Conservation (phyloP, 1,284 basidiomycete genomes). For the Phellopilus nigrolimitatus region DNA sequence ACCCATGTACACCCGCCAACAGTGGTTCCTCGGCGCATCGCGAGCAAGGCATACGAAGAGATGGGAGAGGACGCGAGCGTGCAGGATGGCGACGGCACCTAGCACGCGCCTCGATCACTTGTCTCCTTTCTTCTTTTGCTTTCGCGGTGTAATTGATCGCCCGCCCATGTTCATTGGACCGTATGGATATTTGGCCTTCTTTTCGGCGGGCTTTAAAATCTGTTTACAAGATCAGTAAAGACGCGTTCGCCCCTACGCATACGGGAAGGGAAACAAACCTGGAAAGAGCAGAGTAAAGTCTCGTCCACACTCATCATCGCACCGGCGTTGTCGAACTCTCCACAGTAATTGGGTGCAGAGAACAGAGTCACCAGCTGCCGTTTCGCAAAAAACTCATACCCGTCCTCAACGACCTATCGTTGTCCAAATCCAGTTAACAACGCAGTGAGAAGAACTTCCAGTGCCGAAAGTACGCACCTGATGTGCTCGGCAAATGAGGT, state of each 20-base stretch:
- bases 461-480: constrained; percentile 53
- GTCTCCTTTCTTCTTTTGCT: constrained; percentile 79
- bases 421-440: background rate
- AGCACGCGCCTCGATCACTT: constrained; percentile 75
- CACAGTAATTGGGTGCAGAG: constrained; percentile 97
- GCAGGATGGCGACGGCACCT: constrained; percentile 49
- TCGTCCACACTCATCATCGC: constrained; percentile 99
- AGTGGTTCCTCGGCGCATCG: constrained; percentile 1
- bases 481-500: constrained; percentile 97
- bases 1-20: constrained; percentile 7
- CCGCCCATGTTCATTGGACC: constrained; percentile 72
- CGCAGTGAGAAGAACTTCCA: constrained; percentile 1
- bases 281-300: constrained; percentile 96
- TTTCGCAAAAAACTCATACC: constrained; percentile 99
- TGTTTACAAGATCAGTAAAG: constrained; percentile 30
- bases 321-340: constrained; percentile 98
- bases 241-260: constrained; percentile 2
- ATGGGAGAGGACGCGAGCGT: constrained; percentile 26
- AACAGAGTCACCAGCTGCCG: constrained; percentile 96
- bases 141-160: constrained; percentile 71
- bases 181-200: constrained; percentile 92
- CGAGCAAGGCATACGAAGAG: constrained; percentile 21
- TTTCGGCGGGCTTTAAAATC: constrained; percentile 99
- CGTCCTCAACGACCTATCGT: constrained; percentile 90
- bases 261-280: constrained; percentile 51